phyloP scores from a whole-genome alignment of 2,329 filamentous ascomycete species.

The Curvularia lunata region DNA sequence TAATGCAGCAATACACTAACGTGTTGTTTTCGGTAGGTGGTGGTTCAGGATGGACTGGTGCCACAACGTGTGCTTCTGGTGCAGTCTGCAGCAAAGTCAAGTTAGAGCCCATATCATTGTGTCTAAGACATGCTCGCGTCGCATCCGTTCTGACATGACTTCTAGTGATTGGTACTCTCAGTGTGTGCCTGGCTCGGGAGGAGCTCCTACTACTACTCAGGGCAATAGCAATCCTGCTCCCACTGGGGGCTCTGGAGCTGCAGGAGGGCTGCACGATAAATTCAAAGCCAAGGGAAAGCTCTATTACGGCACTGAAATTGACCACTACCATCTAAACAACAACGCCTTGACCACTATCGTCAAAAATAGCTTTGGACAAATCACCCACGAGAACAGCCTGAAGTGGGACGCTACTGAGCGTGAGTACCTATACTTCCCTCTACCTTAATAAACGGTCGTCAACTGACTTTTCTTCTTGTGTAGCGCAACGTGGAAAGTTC shows the following conservation, averaged over 20 bases:
- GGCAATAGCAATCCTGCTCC: constrained; percentile 6
- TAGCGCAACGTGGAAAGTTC: constrained; percentile 53
- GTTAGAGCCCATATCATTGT: background rate
- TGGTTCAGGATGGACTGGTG: constrained; percentile 48
- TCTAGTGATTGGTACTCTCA: constrained; percentile 56
- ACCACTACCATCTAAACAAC: constrained; percentile 60
- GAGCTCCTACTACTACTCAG: constrained; percentile 5
- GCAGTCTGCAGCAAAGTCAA: constrained; percentile 43
- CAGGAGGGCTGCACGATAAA: constrained; percentile 2
- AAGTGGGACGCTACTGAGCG: constrained; percentile 69
- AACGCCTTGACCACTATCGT: constrained; percentile 63
- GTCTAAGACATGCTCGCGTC: background rate
- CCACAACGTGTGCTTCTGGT: constrained; percentile 50
- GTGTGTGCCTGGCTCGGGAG: constrained; percentile 40
- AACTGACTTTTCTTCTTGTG: background rate
- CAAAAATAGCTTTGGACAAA: constrained; percentile 64
- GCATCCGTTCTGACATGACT: no score
- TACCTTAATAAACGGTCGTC: background rate
- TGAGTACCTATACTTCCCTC: constrained; percentile 31
- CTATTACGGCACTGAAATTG: constrained; percentile 67
- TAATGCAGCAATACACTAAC: background rate
- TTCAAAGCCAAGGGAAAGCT: constrained; percentile 68
- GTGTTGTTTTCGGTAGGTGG: background rate
- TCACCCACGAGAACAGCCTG: constrained; percentile 72
- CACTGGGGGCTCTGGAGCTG: constrained; percentile 3